Percentiles rank a stretch among this genome's conserved stretches.
Conservation (phyloP, 75 land plant genomes). For the Selaginella tamariscina region DNA sequence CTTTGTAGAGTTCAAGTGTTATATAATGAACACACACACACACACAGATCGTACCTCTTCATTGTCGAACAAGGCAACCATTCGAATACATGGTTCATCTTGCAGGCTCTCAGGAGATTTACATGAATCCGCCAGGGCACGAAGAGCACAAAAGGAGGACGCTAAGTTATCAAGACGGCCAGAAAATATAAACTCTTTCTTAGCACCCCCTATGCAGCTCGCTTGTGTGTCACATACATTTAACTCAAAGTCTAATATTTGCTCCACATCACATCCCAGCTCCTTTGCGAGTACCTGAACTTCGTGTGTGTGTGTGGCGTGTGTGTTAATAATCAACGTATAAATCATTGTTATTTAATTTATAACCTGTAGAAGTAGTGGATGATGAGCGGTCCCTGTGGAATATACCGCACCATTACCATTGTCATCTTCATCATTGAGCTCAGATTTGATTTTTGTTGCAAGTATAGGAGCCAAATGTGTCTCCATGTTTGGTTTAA, state of each 20-base stretch:
- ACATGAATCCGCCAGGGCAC: conserved; percentile 73
- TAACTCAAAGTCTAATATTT: conserved; percentile 61
- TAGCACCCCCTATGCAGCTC: conserved; percentile 88
- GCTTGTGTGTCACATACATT: conserved; percentile 94
- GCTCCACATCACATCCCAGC: conserved; percentile 44
- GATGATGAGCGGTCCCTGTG: conserved; percentile 52
- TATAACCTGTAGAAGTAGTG: conserved; percentile 65
- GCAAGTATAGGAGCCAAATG: conserved; percentile 79
- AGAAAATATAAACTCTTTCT: conserved; percentile 85
- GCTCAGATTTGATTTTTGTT: conserved; percentile 46
- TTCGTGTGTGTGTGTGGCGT: no score
- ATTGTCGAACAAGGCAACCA: conserved; percentile 94
- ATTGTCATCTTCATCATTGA: conserved; percentile 19
- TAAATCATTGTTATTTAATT: no score
- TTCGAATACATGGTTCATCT: conserved; percentile 61
- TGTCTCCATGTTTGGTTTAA: conserved; percentile 87
- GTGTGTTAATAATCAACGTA: no score
- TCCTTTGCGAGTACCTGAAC: conserved; percentile 69
- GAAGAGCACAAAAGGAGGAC: conserved; percentile 73
- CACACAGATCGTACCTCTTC: conserved; percentile 62
- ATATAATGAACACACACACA: not conserved
- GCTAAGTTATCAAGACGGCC: conserved; percentile 93
- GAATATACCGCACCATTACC: conserved; percentile 24
- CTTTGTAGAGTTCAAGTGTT: not conserved
- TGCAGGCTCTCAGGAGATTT: conserved; percentile 31